Base-by-base conservation (phyloP, 2,329 filamentous ascomycete genomes). In the Ploettnerulaceae sp. region DNA sequence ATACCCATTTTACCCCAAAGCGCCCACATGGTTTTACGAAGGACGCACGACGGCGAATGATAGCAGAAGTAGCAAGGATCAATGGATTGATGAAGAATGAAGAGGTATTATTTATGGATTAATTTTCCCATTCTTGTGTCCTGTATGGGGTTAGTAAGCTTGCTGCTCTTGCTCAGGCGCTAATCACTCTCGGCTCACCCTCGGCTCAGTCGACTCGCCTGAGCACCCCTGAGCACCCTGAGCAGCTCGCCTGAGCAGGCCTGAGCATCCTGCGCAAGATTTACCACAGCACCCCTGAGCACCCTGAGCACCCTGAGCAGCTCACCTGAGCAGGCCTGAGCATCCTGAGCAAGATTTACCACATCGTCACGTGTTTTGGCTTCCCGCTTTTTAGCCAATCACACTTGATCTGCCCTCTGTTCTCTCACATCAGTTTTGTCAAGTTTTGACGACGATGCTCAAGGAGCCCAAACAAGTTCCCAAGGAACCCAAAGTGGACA, bases 271-370 rank as follows among this genome's bases (percentile, higher is more conserved):
- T n/a, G n/a, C n/a, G n/a, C n/a, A n/a, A n/a, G n/a, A n/a, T n/a
- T n/a, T n/a, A n/a, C n/a, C 4, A 6, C 14, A 29, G 14, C 4
- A 12, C 5, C 4, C 11, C 26, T 29, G 14, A 29, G 26, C 11
- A 2, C 14, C 31, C 15, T 38, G 12, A 28, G 29, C 31, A 35
- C 2, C 40, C 29, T 44, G 12, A 44, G 40, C 20, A 45, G 24
- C 42, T 45, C 34, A 26, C n/a, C n/a, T n/a, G n/a, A 38, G 32
- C 17, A 45, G 7, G 25, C 34, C 34, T 33, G 34, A 46, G n/a
- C 26, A 46, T 46, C 43, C 43, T 33, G 25, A 46, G 43, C 35
- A 46, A 46, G 43, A 39, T 45, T 45, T 45, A 45, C 42, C 9
- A 38, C 15, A 45, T 8, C 41, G 22, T 35, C 40, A 43, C 17